Percentiles rank a stretch among this genome's conserved stretches.
phyloP scores from a whole-genome alignment of 352 stramenopile genomes.

The Phytophthora fragariae region DNA sequence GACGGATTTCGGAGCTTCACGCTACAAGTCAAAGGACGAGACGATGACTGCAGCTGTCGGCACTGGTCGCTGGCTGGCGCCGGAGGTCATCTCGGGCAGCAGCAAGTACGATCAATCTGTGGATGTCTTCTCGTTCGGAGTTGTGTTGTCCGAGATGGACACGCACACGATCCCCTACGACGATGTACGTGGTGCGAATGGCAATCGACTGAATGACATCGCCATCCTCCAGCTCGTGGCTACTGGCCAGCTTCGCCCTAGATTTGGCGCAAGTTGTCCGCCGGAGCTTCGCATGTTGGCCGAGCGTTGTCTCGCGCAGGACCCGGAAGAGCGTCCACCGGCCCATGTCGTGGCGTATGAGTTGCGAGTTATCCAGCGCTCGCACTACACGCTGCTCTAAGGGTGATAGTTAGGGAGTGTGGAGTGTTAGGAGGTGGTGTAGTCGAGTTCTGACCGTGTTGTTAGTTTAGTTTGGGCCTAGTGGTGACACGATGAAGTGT shows the following conservation, averaged over 20 bases:
- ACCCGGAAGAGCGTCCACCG: conserved; percentile 44
- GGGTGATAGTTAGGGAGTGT: conserved; percentile 1
- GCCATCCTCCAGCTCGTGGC: conserved; percentile 57
- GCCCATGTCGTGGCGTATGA: conserved; percentile 54
- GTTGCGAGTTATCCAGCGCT: conserved; percentile 44
- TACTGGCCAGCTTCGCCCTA: conserved; percentile 38
- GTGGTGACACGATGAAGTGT: background rate
- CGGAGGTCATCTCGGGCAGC: conserved; percentile 59
- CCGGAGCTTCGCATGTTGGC: conserved; percentile 43
- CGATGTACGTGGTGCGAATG: conserved; percentile 41
- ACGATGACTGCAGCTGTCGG: conserved; percentile 66
- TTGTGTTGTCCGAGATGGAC: conserved; percentile 66
- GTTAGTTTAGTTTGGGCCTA: conserved; percentile 9
- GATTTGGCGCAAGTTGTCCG: conserved; percentile 48
- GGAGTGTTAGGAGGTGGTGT: too few species aligned
- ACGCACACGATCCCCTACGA: conserved; percentile 61
- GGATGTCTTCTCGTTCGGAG: conserved; percentile 71
- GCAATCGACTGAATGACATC: conserved; percentile 48
- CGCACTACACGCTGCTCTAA: conserved; percentile 40
- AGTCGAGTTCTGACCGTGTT: background rate
- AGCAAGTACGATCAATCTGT: conserved; percentile 54
- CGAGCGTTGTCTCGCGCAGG: conserved; percentile 41
- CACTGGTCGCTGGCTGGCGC: conserved; percentile 61
- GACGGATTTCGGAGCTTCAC: conserved; percentile 66
- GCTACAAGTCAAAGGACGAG: conserved; percentile 46